Evolutionary conservation across 2,329 filamentous ascomycete genomes (phyloP).

Genomic region (Arthrobotrys musiformis): DNA sequence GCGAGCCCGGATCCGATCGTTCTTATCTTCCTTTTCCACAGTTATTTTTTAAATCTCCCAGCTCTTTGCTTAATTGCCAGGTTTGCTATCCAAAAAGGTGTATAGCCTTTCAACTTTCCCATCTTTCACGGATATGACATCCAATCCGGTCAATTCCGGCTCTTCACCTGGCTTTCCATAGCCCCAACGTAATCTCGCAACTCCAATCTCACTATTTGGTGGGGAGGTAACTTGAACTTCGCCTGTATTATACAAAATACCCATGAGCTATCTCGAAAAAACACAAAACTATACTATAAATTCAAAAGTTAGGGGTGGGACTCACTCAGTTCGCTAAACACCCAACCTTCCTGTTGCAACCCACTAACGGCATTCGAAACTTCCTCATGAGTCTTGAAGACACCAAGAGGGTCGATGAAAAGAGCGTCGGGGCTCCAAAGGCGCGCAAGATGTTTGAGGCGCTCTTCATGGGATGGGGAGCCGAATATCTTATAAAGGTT

Average conservation of each 20-base stretch:
- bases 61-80: neutral
- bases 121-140: constrained; percentile 39
- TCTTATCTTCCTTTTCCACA: no score
- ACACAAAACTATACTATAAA: no score
- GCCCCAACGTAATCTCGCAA: constrained; percentile 30
- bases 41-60: no score
- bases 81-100: constrained; percentile 30
- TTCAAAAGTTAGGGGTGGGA: no score
- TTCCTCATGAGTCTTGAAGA: constrained; percentile 14
- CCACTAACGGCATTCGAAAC: constrained; percentile 5
- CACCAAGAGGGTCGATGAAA: constrained; percentile 19
- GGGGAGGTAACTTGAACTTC: constrained; percentile 25
- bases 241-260: neutral
- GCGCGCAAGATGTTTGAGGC: constrained; percentile 9
- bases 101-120: constrained; percentile 40
- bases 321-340: constrained; percentile 25
- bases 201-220: constrained; percentile 9
- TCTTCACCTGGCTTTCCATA: constrained; percentile 23
- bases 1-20: no score
- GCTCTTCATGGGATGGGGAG: constrained; percentile 21
- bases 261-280: neutral
- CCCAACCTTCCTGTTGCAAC: constrained; percentile 29
- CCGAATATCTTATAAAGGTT: constrained; percentile 36
- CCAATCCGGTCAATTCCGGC: constrained; percentile 28
- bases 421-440: constrained; percentile 34